Evolutionary conservation across 2,329 filamentous ascomycete species (phyloP), one percentile per base, ranked within the genome.

Genomic region (Arachnopeziza araneosa): DNA sequence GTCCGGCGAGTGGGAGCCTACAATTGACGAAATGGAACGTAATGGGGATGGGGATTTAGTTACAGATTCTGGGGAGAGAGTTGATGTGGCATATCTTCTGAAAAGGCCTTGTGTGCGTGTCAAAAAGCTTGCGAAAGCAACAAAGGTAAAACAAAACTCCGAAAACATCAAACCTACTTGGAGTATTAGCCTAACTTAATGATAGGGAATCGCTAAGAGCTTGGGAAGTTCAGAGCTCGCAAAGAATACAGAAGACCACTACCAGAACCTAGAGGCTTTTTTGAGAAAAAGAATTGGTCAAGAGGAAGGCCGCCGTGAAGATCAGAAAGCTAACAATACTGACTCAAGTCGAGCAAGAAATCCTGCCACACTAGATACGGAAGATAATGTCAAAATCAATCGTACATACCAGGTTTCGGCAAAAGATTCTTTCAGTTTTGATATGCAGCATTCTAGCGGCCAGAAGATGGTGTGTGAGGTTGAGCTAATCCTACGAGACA

Each of bases 41-140:
- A 1, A 77, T 83, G 76, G 84, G 83, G 63, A 79, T 58, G 87
- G 89, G 23, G 86, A 88, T 66, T 79, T 90, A 17, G 71, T 87
- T 51, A 63, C 67, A 44, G 63, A 67, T 36, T 83, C 93, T 64
- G 95, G 93, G 14, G 91, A 97, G 73, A 86, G 91, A 56, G 92
- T 97, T 9, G 95, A 98, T 72, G 95, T 99, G 54, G 93, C 93
- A 8, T 96, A 95, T 74, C 80, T 99, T 52, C 79, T 99, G 56
- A 97, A 96, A 75, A 81, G 93, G 57, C 95, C 95, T 0, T 76
- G 99, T 50, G 86, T 96, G 23, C 85, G 95, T 53, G 79, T 97
- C 62, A 97, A 96, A 73, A 90, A 93, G 74, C 84, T 99, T 63
- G 80, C 87, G 51, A 96, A 93, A 73, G 88, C 91, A 48, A 85